Conservation (phyloP, 345 rosid genomes). For the Turnera subulata region DNA sequence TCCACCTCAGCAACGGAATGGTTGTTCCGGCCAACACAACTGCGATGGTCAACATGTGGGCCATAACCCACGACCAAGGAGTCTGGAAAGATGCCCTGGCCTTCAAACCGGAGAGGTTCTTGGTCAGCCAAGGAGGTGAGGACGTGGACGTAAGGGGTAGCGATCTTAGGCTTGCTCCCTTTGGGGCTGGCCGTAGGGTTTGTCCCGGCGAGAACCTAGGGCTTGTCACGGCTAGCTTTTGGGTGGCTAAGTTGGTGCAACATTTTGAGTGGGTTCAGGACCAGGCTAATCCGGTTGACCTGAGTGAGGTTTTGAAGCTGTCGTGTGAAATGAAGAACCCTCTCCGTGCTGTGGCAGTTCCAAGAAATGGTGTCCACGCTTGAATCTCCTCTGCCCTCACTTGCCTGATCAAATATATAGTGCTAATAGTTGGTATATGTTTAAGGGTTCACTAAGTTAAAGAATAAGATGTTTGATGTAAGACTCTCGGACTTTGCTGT, state of each 20-base stretch:
- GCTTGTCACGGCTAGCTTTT: constrained; percentile 35
- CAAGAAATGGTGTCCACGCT: constrained; percentile 7
- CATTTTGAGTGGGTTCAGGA: constrained; percentile 40
- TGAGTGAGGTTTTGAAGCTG: constrained; percentile 37
- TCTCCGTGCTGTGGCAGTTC: constrained; percentile 31
- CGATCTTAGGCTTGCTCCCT: constrained; percentile 49
- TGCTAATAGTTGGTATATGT: too few species aligned
- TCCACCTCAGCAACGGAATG: constrained; percentile 47
- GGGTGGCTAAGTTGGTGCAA: constrained; percentile 45
- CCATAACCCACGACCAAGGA: constrained; percentile 46
- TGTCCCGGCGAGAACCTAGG: constrained; percentile 55
- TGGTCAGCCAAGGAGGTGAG: constrained; percentile 20
- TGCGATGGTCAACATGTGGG: constrained; percentile 62
- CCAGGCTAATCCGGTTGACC: constrained; percentile 28
- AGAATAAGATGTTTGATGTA: too few species aligned
- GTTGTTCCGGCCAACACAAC: constrained; percentile 42
- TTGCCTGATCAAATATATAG: too few species aligned
- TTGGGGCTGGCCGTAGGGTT: constrained; percentile 59
- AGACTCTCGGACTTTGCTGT: too few species aligned
- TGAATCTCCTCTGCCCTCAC: too few species aligned
- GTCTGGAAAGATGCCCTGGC: constrained; percentile 36
- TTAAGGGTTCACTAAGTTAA: too few species aligned
- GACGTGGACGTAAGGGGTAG: constrained; percentile 39
- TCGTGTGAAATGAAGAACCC: constrained; percentile 53
- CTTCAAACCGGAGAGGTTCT: constrained; percentile 43